These are phyloP conservation scores for Aureobasidium mangrovei DNA, from an alignment of 2,329 filamentous ascomycete genomes.

Conservation along the genomic window DNA sequence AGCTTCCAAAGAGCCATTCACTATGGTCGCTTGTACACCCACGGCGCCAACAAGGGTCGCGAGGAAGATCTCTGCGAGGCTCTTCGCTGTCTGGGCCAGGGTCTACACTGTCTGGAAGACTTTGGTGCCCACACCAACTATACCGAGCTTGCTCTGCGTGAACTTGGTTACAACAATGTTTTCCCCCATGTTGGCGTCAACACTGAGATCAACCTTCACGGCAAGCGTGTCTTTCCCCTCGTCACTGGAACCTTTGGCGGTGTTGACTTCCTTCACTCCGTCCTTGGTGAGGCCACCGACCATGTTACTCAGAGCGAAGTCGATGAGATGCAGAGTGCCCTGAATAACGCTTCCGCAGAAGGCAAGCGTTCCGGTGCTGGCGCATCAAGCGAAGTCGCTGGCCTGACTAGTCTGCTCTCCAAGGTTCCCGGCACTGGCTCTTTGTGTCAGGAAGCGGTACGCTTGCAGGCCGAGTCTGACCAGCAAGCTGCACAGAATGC, in stretches of 20 bases:
- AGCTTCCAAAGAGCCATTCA: conserved; percentile 68
- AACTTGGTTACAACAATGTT: conserved; percentile 69
- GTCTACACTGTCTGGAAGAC: conserved; percentile 83
- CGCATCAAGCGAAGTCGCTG: conserved; percentile 26
- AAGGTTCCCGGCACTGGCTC: conserved; percentile 57
- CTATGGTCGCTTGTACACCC: conserved; percentile 65
- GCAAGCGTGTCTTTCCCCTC: conserved; percentile 68
- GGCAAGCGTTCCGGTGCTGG: conserved; percentile 23
- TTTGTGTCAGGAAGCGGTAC: conserved; percentile 38
- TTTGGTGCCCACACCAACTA: conserved; percentile 94
- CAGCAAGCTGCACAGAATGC: conserved; percentile 36
- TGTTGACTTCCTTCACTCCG: conserved; percentile 87
- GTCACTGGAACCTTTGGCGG: conserved; percentile 91
- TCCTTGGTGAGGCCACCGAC: conserved; percentile 70
- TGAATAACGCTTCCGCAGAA: conserved; percentile 12
- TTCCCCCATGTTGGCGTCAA: conserved; percentile 80
- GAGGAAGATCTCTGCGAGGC: conserved; percentile 80
- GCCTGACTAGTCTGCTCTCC: conserved; percentile 61
- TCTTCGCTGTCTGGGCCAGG: conserved; percentile 76
- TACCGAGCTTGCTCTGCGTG: conserved; percentile 75
- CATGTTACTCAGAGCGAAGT: conserved; percentile 89
- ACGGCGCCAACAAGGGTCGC: conserved; percentile 45
- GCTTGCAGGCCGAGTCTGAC: conserved; percentile 40
- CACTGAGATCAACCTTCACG: conserved; percentile 62
- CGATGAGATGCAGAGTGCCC: conserved; percentile 61